Evolutionary conservation across 2,329 filamentous ascomycete species (phyloP).

Genomic region (Truncatella angustata): DNA sequence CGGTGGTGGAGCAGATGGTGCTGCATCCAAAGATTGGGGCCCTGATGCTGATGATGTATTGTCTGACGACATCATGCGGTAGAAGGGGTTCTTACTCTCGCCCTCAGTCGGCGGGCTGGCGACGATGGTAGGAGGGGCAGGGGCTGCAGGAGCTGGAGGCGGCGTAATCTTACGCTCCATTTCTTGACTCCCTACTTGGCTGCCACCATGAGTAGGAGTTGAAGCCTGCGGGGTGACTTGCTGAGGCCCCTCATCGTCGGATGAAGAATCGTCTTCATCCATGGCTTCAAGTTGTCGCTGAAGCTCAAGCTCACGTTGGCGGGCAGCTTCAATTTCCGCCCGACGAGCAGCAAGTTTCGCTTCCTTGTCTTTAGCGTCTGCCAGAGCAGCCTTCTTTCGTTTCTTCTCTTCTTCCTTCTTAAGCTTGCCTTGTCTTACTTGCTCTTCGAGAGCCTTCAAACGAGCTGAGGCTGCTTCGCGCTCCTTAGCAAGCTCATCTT

Average conservation of each 20-base stretch:
- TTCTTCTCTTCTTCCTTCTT: constrained; percentile 97
- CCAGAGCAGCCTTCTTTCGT: constrained; percentile 82
- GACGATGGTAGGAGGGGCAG: background rate
- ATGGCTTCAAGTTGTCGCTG: constrained; percentile 79
- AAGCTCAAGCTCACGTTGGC: constrained; percentile 85
- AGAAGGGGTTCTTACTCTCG: constrained; percentile 93
- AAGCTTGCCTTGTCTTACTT: constrained; percentile 88
- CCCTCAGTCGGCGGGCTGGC: constrained; percentile 52
- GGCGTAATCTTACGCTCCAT: constrained; percentile 51
- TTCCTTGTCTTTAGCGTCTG: constrained; percentile 87
- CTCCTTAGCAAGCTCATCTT: constrained; percentile 78
- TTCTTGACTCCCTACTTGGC: constrained; percentile 53
- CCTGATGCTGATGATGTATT: constrained; percentile 42
- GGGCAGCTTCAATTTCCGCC: constrained; percentile 88
- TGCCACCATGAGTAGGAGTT: constrained; percentile 53
- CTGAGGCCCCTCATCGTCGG: constrained; percentile 74
- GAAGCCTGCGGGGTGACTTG: constrained; percentile 64
- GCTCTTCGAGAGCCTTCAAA: constrained; percentile 86
- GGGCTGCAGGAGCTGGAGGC: constrained; percentile 44
- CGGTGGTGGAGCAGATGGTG: constrained; percentile 34
- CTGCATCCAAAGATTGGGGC: constrained; percentile 24
- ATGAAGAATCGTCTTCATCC: constrained; percentile 72
- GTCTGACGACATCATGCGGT: constrained; percentile 75
- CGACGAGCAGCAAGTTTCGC: constrained; percentile 77
- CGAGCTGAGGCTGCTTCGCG: constrained; percentile 79